A percentile compares a stretch with the other conserved stretches of the same genome.
Evolutionary conservation across 805 yeast species (phyloP).

Genomic region (Yarrowia divulgata): DNA sequence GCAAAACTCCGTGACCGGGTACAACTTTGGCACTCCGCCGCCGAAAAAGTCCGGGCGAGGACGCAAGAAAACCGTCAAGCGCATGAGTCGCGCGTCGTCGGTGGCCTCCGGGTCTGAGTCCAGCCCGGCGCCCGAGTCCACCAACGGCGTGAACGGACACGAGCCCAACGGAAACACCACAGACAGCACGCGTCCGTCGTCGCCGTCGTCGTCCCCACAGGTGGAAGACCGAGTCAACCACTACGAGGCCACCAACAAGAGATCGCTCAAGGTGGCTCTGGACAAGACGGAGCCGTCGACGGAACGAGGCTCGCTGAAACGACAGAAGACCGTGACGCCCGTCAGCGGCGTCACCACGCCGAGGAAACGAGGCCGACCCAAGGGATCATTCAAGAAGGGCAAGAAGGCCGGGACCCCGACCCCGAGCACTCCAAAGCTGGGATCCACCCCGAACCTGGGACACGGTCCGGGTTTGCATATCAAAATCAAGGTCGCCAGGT

Average conservation of each 20-base stretch:
- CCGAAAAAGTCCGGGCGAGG: slow-evolving; percentile 47
- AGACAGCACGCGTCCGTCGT: slow-evolving; percentile 37
- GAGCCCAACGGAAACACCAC: slow-evolving; percentile 29
- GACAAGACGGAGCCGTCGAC: slow-evolving; percentile 29
- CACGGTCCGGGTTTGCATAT: slow-evolving; percentile 21
- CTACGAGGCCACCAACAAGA: slow-evolving; percentile 21
- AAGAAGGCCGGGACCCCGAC: slow-evolving; percentile 12
- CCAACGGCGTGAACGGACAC: slow-evolving; percentile 24
- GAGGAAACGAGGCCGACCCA: slow-evolving; percentile 18
- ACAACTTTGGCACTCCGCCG: slow-evolving; percentile 75
- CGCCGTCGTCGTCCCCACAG: slow-evolving; percentile 26
- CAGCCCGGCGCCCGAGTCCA: slow-evolving; percentile 16
- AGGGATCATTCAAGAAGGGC: slow-evolving; percentile 8
- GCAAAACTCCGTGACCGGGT: slow-evolving; percentile 70
- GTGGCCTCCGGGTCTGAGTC: slow-evolving; percentile 30
- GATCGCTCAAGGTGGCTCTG: slow-evolving; percentile 29
- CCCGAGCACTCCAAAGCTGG: slow-evolving; percentile 17
- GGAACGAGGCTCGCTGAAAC: slow-evolving; percentile 40
- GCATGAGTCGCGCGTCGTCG: slow-evolving; percentile 34
- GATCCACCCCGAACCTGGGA: slow-evolving; percentile 40
- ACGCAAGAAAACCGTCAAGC: slow-evolving; percentile 29
- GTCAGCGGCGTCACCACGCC: slow-evolving; percentile 2
- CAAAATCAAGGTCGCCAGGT: slow-evolving; percentile 37
- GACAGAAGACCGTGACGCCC: slow-evolving; percentile 31
- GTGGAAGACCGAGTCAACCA: slow-evolving; percentile 31